phyloP scores from a whole-genome alignment of 2,329 filamentous ascomycete species.

The Penicillium sp. region DNA sequence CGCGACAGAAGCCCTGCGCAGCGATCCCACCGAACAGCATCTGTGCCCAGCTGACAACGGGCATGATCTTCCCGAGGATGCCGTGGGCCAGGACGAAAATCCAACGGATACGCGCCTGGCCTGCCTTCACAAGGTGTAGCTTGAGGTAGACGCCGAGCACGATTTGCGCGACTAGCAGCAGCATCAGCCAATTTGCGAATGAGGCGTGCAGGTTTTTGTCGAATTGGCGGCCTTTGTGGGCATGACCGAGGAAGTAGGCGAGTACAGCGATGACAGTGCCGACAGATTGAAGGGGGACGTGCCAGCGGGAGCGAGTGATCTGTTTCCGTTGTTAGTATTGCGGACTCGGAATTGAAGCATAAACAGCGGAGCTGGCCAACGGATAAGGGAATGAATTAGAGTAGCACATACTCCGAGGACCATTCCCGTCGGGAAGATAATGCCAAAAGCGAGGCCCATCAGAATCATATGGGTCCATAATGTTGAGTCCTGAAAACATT shows the following conservation, averaged over 20 bases:
- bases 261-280: constrained; percentile 72
- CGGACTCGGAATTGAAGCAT: neutral
- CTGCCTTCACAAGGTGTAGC: constrained; percentile 79
- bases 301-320: constrained; percentile 88
- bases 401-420: constrained; percentile 69
- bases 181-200: constrained; percentile 76
- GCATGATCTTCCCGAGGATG: constrained; percentile 80
- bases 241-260: constrained; percentile 87
- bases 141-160: constrained; percentile 80
- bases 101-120: constrained; percentile 72
- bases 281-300: constrained; percentile 79
- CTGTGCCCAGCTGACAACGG: constrained; percentile 82
- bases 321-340: constrained; percentile 35
- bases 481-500: constrained; percentile 59
- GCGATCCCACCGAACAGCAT: constrained; percentile 97
- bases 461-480: constrained; percentile 93
- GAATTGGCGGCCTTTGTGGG: constrained; percentile 86
- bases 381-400: neutral
- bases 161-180: constrained; percentile 73
- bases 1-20: constrained; percentile 84
- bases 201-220: constrained; percentile 72
- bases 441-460: constrained; percentile 80
- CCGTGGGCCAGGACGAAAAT: constrained; percentile 71
- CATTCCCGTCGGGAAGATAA: constrained; percentile 94
- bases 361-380: neutral